phyloP scores from a whole-genome alignment of 768 basidiomycete genomes.

The Mycena albidolilacea region DNA sequence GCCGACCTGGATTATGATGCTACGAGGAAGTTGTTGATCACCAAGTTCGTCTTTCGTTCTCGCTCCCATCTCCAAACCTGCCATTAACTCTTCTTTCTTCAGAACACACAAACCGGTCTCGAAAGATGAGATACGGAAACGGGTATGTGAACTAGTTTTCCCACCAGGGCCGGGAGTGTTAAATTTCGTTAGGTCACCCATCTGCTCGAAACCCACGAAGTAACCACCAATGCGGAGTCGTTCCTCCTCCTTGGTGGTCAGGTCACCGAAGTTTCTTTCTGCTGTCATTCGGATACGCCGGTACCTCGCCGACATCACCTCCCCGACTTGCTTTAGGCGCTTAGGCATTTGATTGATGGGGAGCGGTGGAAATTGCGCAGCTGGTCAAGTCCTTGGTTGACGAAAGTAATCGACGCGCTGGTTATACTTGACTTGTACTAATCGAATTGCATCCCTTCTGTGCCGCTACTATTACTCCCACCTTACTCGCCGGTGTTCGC shows the following conservation, averaged over 20 bases:
- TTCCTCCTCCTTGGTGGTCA: conserved; percentile 59
- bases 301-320: conserved; percentile 50
- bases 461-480: background rate
- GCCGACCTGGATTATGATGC: conserved; percentile 74
- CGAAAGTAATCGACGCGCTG: conserved; percentile 62
- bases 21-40: conserved; percentile 72
- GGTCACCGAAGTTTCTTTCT: conserved; percentile 70
- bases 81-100: background rate
- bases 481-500: too few relatives aligned
- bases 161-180: too few relatives aligned
- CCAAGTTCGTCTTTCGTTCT: conserved; percentile 57
- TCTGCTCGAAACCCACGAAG: conserved; percentile 57
- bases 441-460: background rate
- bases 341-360: conserved; percentile 52
- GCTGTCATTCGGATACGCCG: conserved; percentile 77
- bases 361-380: conserved; percentile 65
- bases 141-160: conserved; percentile 57
- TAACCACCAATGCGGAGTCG: conserved; percentile 64
- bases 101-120: conserved; percentile 69
- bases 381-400: conserved; percentile 71
- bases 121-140: conserved; percentile 56
- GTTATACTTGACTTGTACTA: conserved; percentile 20
- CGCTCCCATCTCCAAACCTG: background rate
- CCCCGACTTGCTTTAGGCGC: background rate
- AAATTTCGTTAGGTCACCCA: conserved; percentile 60